Percentiles rank a stretch among this genome's conserved stretches.
Evolutionary conservation across 257 asterid genomes (phyloP).

Genomic region (Solanum pinnatisectum): DNA sequence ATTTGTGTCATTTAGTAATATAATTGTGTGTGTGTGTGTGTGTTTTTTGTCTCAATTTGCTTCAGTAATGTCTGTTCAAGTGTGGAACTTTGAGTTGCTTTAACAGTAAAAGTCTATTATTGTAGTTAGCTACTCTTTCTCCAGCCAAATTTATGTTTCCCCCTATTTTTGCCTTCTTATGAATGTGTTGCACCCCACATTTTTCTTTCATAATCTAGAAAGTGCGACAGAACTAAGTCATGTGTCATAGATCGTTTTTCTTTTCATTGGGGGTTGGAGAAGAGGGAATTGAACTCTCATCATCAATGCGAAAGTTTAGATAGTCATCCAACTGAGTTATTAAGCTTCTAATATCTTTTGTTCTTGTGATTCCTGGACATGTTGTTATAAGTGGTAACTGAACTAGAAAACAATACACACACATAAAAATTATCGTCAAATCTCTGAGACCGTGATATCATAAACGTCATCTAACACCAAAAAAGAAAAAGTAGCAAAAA

Average conservation of each 20-base stretch:
- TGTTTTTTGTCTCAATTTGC: background rate
- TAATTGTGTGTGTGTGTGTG: background rate
- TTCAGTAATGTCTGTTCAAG: background rate
- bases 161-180: background rate
- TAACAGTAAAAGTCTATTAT: background rate
- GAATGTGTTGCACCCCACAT: background rate
- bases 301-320: background rate
- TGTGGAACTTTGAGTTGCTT: background rate
- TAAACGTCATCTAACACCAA: background rate
- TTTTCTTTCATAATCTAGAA: background rate
- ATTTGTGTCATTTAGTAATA: background rate
- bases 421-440: background rate
- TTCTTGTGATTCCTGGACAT: background rate
- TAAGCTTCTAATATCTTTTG: background rate
- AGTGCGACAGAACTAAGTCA: background rate
- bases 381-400: too few species aligned
- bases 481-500: background rate
- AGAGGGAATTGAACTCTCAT: background rate
- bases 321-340: background rate
- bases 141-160: background rate
- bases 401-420: background rate
- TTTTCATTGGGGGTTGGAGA: background rate
- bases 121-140: background rate
- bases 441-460: background rate
- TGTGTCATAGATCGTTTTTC: background rate